Evolutionary conservation across 2,329 filamentous ascomycete genomes (phyloP).

Genomic region (Lachnellula hyalina): DNA sequence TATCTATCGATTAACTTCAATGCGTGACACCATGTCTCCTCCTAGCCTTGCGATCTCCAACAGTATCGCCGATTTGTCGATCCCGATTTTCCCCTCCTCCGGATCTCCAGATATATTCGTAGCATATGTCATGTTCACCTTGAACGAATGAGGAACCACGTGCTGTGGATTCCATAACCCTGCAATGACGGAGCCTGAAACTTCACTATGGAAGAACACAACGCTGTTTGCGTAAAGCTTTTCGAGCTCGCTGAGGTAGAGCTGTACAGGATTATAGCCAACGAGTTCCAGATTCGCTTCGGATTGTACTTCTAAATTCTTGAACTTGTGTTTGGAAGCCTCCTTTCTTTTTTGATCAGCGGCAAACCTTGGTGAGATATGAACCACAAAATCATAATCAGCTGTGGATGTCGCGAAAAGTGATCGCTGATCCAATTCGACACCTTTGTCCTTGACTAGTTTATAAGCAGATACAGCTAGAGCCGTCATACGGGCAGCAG

Average conservation of each 20-base stretch:
- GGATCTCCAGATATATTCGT: constrained; percentile 49
- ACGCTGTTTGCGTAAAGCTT: constrained; percentile 62
- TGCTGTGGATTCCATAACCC: constrained; percentile 61
- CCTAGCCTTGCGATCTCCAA: constrained; percentile 67
- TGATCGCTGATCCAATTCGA: constrained; percentile 47
- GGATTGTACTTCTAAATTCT: constrained; percentile 68
- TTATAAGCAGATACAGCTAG: constrained; percentile 72
- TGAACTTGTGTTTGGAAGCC: constrained; percentile 54
- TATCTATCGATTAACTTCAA: constrained; percentile 41
- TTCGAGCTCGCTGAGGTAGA: constrained; percentile 64
- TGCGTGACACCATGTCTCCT: constrained; percentile 60
- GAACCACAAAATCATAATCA: constrained; percentile 85
- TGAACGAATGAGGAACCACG: constrained; percentile 49
- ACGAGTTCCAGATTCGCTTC: constrained; percentile 38
- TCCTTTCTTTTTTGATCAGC: constrained; percentile 32
- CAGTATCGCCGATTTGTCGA: constrained; percentile 64
- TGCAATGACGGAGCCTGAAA: constrained; percentile 51
- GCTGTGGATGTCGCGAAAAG: constrained; percentile 68
- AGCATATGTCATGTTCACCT: constrained; percentile 64
- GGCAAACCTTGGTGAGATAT: constrained; percentile 42
- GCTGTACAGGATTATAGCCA: constrained; percentile 54
- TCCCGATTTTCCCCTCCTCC: constrained; percentile 45
- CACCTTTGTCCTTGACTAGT: constrained; percentile 48
- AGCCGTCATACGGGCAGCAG: constrained; percentile 76
- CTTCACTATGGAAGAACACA: constrained; percentile 71